Conservation (phyloP, 257 asterid genomes). For the Agastache rugosa region DNA sequence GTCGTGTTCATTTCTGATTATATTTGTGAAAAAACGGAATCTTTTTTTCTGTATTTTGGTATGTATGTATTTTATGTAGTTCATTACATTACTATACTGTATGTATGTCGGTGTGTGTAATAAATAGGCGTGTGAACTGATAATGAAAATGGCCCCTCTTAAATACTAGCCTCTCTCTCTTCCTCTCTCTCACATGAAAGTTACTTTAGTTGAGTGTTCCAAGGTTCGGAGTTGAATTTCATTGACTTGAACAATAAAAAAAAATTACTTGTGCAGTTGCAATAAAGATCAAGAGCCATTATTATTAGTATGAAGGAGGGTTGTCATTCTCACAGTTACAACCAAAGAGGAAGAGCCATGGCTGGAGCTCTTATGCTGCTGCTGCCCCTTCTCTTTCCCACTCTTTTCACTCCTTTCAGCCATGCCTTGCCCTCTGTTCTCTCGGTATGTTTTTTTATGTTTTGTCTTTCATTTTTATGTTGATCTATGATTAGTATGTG, state of each 20-base stretch:
- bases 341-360: slow-evolving; percentile 65
- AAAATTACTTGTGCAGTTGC: slow-evolving; percentile 32
- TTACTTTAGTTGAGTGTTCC: slow-evolving; percentile 40
- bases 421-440: slow-evolving; percentile 65
- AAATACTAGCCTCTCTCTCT: slow-evolving; percentile 26
- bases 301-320: slow-evolving; percentile 38
- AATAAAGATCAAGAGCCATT: slow-evolving; percentile 36
- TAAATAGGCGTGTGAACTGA: slow-evolving; percentile 40
- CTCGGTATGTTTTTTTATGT: slow-evolving; percentile 47
- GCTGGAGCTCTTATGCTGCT: slow-evolving; percentile 64
- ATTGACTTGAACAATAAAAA: slow-evolving; percentile 18
- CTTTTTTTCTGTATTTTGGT: slow-evolving; percentile 22
- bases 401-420: slow-evolving; percentile 56
- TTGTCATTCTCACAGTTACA: slow-evolving; percentile 36
- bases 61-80: slow-evolving; percentile 20
- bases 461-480: neutral
- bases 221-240: slow-evolving; percentile 32
- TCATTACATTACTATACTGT: slow-evolving; percentile 3
- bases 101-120: slow-evolving; percentile 32
- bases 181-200: slow-evolving; percentile 33
- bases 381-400: slow-evolving; percentile 53
- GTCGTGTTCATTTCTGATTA: slow-evolving; percentile 10
- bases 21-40: neutral
- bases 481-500: slow-evolving; percentile 9
- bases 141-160: slow-evolving; percentile 61